Conservation (phyloP, 495 filamentous ascomycete species). For the Podospora tetraspora region DNA sequence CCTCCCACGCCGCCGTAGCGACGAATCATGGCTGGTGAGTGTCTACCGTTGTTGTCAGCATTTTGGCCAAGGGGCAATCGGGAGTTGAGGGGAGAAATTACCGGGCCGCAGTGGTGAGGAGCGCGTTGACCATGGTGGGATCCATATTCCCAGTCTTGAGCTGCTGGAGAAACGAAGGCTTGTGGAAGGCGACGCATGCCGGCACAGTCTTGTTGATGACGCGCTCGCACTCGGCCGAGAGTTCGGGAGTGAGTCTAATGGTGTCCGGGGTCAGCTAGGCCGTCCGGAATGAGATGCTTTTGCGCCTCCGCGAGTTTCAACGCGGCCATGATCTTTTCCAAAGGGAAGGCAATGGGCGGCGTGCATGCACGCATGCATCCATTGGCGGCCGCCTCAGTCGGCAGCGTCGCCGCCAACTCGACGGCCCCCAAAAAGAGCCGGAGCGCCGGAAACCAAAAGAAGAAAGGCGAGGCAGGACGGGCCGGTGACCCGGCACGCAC, state of each 20-base stretch:
- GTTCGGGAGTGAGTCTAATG: constrained; percentile 43
- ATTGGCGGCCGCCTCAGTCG: neutral
- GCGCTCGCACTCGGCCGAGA: constrained; percentile 46
- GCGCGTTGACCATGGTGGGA: constrained; percentile 43
- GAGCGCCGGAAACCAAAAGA: neutral
- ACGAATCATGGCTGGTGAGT: constrained; percentile 45
- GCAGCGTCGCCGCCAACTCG: neutral
- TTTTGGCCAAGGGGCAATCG: neutral
- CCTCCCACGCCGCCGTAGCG: constrained; percentile 42
- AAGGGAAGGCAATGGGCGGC: neutral
- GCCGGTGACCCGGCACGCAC: neutral
- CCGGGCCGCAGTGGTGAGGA: constrained; percentile 46
- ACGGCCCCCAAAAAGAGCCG: neutral
- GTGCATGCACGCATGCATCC: neutral
- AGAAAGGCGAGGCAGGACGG: neutral
- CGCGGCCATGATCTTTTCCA: neutral
- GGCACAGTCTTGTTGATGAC: constrained; percentile 47
- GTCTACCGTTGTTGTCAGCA: constrained; percentile 23
- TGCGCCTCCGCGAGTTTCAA: neutral
- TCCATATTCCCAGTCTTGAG: constrained; percentile 44
- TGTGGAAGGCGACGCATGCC: constrained; percentile 50
- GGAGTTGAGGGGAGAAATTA: constrained; percentile 16
- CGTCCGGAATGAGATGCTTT: neutral
- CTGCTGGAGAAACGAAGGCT: constrained; percentile 47
- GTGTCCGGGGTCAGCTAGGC: constrained; percentile 7